Conservation (phyloP, 257 asterid species). For the Galeopsis tetrahit region DNA sequence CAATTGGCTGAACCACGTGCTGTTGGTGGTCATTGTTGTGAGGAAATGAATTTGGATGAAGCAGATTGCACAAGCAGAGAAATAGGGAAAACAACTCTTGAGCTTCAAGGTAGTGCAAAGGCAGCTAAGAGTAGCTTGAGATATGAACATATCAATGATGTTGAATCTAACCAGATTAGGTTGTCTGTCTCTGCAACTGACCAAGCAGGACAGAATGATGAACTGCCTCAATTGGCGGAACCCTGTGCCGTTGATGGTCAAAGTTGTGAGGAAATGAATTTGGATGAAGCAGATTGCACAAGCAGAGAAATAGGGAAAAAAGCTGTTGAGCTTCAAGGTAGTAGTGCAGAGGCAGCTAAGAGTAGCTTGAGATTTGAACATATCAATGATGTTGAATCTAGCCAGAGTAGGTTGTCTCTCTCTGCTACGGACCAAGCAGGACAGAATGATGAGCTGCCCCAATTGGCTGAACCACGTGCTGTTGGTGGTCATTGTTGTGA, state of each 20-base stretch:
- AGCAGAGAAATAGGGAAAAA: constrained; percentile 44
- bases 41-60: constrained; percentile 37
- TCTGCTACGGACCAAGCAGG: constrained; percentile 41
- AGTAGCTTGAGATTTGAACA: constrained; percentile 42
- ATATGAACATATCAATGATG: constrained; percentile 18
- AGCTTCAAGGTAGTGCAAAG: constrained; percentile 44
- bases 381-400: constrained; percentile 37
- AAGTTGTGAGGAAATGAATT: constrained; percentile 37
- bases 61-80: constrained; percentile 36
- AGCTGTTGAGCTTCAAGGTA: constrained; percentile 72
- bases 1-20: constrained; percentile 42
- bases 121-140: constrained; percentile 63
- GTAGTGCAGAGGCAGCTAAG: constrained; percentile 54
- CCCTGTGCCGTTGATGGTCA: constrained; percentile 35
- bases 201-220: constrained; percentile 38
- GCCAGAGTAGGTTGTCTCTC: constrained; percentile 43
- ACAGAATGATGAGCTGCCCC: constrained; percentile 34
- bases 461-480: constrained; percentile 39
- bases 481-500: constrained; percentile 37
- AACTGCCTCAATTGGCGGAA: constrained; percentile 38
- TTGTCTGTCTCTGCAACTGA: constrained; percentile 42
- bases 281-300: constrained; percentile 37
- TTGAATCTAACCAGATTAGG: constrained; percentile 45
- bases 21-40: constrained; percentile 37
- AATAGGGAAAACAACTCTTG: constrained; percentile 28